Evolutionary conservation across 805 yeast genomes (phyloP), one percentile per base, ranked within the genome.

Genomic region (Kazachstania kunashirensis): DNA sequence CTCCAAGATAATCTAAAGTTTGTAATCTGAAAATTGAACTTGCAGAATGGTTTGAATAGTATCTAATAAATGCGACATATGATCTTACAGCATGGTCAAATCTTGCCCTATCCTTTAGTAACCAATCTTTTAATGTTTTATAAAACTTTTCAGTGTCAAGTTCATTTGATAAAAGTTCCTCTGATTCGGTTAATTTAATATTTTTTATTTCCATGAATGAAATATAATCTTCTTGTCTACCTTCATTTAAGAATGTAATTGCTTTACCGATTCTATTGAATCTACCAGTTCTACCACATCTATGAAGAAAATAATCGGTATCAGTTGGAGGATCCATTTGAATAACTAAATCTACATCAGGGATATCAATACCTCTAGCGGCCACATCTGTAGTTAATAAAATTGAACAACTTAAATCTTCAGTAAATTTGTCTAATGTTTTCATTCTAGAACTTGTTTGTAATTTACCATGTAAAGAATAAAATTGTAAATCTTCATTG

Each of bases 351-450:
- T 92, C 97, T 8, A 92, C 96, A 37, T 88, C 92, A 0, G 95
- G 94, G 20, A 92, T 79, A 63, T 92, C 98, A 16, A 92, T 73
- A 29, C 98, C 98, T 53, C 98, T 71, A 0, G 97, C 96, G 0
- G 98, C 96, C n/a, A 92, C 96, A 66, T 92, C 98, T 0, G 98
- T 92, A 2, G 98, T 86, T 60, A 92, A 64, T 17, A 92, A 60
- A 0, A 89, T 73, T 8, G 78, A 66, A 44, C 75, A 78, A 15
- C 48, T 52, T 12, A 56, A 33, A 11, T 70, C 66, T 1, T 68
- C 68, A 0, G 77, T 55, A 53, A 89, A 92, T 24, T 58, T 62
- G 9, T 67, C 66, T 30, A 89, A 62, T 0, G 95, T 83, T 53
- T 75, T 82, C 36, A 80, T 60, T 46, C 99, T 70, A 12, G 95